Conservation (phyloP, 805 yeast species). For the Lachancea dasiensis region DNA sequence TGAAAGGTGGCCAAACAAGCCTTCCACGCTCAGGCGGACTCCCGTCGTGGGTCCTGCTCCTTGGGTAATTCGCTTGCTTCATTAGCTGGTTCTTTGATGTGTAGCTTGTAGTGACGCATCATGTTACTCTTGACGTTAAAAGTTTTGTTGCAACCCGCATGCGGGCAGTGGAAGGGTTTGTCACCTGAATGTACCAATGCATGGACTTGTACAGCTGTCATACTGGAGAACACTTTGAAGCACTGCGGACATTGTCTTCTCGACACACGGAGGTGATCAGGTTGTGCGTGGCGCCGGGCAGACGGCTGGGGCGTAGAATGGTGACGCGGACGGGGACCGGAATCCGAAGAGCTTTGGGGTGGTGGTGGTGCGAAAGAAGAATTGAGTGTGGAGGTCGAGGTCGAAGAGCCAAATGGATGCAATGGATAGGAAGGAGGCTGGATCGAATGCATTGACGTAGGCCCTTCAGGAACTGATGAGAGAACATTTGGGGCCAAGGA, state of each 20-base stretch:
- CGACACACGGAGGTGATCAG: neutral
- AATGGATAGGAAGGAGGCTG: too few species aligned
- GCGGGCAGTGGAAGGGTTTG: conserved; percentile 55
- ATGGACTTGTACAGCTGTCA: conserved; percentile 73
- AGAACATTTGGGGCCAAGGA: too few species aligned
- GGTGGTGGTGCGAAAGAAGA: neutral
- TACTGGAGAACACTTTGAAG: conserved; percentile 64
- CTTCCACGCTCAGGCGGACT: neutral
- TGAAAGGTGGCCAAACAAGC: neutral
- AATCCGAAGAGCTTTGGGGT: neutral
- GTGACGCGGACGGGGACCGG: neutral
- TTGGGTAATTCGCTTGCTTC: too few species aligned
- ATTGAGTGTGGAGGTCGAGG: neutral
- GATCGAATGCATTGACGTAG: too few species aligned
- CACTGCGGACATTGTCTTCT: conserved; percentile 46
- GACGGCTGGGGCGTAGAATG: neutral
- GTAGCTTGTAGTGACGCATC: conserved; percentile 68
- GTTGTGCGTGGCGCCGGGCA: neutral
- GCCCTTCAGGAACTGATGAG: too few species aligned
- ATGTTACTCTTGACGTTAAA: conserved; percentile 74
- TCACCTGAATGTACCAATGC: conserved; percentile 70
- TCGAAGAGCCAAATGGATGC: too few species aligned
- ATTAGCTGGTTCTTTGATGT: conserved; percentile 28
- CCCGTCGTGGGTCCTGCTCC: neutral
- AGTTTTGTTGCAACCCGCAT: conserved; percentile 56